Conservation (phyloP, 2,329 filamentous ascomycete genomes). For the Aspergillus sp. region DNA sequence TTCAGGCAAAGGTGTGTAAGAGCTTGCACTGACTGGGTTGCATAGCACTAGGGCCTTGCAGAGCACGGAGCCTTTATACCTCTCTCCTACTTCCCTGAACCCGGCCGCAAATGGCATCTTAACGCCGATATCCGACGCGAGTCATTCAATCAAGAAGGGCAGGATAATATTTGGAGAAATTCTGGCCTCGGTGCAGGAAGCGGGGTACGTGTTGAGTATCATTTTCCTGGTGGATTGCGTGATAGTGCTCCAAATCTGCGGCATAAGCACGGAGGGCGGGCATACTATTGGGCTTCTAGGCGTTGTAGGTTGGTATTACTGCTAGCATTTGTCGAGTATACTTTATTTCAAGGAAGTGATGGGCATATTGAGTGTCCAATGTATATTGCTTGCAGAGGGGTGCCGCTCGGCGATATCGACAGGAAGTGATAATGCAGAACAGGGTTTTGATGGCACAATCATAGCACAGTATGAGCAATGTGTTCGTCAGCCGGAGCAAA, state of each 20-base stretch:
- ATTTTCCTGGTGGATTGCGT: conserved; percentile 18
- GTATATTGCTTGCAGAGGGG: too few relatives aligned
- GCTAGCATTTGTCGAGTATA: background rate
- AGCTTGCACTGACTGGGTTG: too few relatives aligned
- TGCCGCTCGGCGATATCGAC: too few relatives aligned
- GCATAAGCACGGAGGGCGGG: background rate
- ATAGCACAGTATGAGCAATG: background rate
- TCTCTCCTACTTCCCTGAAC: background rate
- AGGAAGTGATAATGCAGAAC: background rate
- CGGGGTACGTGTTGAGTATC: conserved; percentile 17
- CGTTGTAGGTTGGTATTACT: background rate
- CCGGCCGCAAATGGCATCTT: background rate
- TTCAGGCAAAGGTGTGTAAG: too few relatives aligned
- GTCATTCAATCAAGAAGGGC: background rate
- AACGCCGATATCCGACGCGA: background rate
- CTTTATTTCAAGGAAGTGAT: background rate
- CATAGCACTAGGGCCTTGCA: background rate
- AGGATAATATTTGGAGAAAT: background rate
- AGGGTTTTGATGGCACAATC: background rate
- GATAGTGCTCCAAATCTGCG: conserved; percentile 5
- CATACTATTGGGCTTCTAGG: background rate
- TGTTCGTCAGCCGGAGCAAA: background rate
- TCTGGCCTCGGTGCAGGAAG: background rate
- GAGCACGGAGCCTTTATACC: background rate
- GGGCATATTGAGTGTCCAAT: background rate